Evolutionary conservation across 2,329 filamentous ascomycete species (phyloP), one percentile per base, ranked within the genome.

Genomic region (Magnaporthiopsis rhizophila): DNA sequence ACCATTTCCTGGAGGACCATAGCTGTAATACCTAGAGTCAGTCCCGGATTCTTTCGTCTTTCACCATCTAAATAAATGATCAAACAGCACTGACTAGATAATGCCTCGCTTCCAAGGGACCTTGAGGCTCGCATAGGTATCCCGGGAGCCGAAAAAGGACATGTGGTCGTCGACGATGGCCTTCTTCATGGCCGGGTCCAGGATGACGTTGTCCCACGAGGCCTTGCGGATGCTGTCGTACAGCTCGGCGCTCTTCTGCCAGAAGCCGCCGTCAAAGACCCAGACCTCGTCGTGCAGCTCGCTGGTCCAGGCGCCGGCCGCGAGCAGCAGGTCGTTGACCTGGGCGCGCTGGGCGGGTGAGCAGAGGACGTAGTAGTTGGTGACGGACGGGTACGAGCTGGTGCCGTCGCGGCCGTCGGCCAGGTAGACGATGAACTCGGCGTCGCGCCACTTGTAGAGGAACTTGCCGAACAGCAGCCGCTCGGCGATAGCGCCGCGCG

Each of bases 81-180:
- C 18, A 11, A n/a, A 53, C 18, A 11, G 6, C 18, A 53, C 45
- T 53, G 71, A 53, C 45, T 88, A 89, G 65, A 90, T 89, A 59
- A 89, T 76, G 0, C 87, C 87, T 60, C 87, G 77, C 79, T 91
- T 90, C 88, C 88, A 91, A 0, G 88, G 87, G 5, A 90, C 86
- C 66, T 78, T 78, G 36, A 86, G 76, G 62, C 79, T 76, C 5
- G 77, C 71, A 70, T 90, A 91, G 2, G 83, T 84, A 6, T 83
- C 79, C 38, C 80, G 77, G 0, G 79, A 80, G 62, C 84, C 78
- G 71, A 88, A 91, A 75, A 91, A 91, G 59, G 82, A 82, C 58
- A 83, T 74, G 58, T 89, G 84, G 71, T 90, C 88, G 4, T 81
- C 78, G 61, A 88, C 83, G 63, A 91, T 79, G 9, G 81, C 75